Conservation (phyloP, 2,329 filamentous ascomycete species). For the Pyrenochaeta sp. region DNA sequence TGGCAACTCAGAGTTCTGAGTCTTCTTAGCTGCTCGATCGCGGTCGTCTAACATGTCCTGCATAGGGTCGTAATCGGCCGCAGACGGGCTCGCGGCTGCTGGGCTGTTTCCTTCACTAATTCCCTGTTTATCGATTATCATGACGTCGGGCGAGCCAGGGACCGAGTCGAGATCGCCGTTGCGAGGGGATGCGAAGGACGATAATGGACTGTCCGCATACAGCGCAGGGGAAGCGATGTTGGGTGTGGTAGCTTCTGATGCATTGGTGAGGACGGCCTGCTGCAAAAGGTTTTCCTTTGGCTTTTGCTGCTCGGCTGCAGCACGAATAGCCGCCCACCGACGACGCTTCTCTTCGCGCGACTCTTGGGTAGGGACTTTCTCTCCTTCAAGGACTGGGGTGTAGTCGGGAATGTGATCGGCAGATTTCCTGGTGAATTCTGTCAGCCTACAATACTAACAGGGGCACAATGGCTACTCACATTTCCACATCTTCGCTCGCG, state of each 20-base stretch:
- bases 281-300: slow-evolving; percentile 72
- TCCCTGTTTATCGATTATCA: slow-evolving; percentile 53
- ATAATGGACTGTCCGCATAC: slow-evolving; percentile 42
- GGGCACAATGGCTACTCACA: slow-evolving; percentile 17
- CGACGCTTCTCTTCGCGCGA: slow-evolving; percentile 45
- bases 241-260: slow-evolving; percentile 64
- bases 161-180: slow-evolving; percentile 47
- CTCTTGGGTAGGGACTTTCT: slow-evolving; percentile 38
- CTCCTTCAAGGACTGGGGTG: slow-evolving; percentile 26
- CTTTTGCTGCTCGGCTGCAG: slow-evolving; percentile 52
- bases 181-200: slow-evolving; percentile 48
- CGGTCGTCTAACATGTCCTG: slow-evolving; percentile 88
- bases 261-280: slow-evolving; percentile 73
- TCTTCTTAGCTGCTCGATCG: slow-evolving; percentile 71
- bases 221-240: slow-evolving; percentile 54
- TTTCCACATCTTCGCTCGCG: slow-evolving; percentile 22
- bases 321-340: slow-evolving; percentile 44
- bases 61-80: slow-evolving; percentile 90
- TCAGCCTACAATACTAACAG: slow-evolving; percentile 12
- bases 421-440: slow-evolving; percentile 16
- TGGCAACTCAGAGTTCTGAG: slow-evolving; percentile 39
- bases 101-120: slow-evolving; percentile 44
- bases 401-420: slow-evolving; percentile 29
- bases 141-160: slow-evolving; percentile 51
- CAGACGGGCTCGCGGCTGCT: slow-evolving; percentile 76